These are phyloP conservation scores for Globisporangium barbulae DNA, from an alignment of 352 stramenopile genomes.

Conservation along the genomic window DNA sequence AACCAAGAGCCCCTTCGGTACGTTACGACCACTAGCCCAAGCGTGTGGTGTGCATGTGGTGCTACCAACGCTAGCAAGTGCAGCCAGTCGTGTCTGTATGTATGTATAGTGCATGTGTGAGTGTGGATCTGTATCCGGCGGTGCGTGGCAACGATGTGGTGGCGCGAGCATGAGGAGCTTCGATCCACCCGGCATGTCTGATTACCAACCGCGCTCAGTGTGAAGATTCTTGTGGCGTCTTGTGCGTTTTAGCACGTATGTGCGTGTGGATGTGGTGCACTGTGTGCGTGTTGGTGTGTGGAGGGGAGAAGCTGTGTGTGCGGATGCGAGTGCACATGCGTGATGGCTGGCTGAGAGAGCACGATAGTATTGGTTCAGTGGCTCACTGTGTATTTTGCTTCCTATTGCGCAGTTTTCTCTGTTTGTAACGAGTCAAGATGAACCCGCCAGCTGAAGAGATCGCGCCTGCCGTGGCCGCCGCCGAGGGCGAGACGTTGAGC, in stretches of 20 bases:
- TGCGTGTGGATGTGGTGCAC: not conserved
- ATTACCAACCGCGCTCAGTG: not conserved
- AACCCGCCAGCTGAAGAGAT: conserved; percentile 18
- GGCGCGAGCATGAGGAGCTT: not conserved
- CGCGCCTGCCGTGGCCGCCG: conserved; percentile 16
- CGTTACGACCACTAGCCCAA: not conserved
- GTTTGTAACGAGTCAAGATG: conserved; percentile 13
- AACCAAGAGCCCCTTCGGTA: conserved; percentile 5
- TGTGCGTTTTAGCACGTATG: not conserved
- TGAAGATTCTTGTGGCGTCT: not conserved
- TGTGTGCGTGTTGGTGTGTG: not conserved
- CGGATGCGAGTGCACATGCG: not conserved
- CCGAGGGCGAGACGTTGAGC: conserved; percentile 57
- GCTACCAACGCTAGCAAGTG: not conserved
- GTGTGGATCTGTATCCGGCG: not conserved
- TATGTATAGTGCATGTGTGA: not conserved
- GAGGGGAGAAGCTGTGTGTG: not conserved
- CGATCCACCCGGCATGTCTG: not conserved
- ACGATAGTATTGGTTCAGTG: not conserved
- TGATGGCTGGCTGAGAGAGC: not conserved
- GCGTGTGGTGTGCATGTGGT: not conserved
- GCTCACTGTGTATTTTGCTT: conserved; percentile 1
- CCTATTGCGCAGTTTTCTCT: not conserved
- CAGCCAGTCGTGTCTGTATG: not conserved
- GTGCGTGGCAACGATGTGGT: not conserved